Evolutionary conservation across 1,139 yeast genomes (phyloP).

Genomic region (Yamadazyma triangularis): DNA sequence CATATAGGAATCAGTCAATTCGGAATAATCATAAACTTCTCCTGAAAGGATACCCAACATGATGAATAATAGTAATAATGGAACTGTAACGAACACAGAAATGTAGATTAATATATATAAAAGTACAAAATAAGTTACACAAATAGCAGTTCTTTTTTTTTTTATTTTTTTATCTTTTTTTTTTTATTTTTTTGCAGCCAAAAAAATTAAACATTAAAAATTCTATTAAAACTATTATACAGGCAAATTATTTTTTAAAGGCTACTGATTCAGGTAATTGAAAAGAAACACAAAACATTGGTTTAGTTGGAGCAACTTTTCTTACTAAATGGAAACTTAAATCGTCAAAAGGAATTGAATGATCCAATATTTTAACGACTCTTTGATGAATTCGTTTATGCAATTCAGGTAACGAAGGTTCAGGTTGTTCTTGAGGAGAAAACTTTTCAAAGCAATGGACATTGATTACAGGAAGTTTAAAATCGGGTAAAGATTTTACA

Average conservation of each 20-base stretch:
- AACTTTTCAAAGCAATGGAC: slow-evolving; percentile 93
- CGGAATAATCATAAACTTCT: slow-evolving; percentile 20
- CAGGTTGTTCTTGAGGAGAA: slow-evolving; percentile 59
- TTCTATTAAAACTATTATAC: background rate
- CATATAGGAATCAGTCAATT: slow-evolving; percentile 23
- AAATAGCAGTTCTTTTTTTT: too few species aligned
- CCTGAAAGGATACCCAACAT: too few species aligned
- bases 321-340: slow-evolving; percentile 78
- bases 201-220: background rate
- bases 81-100: slow-evolving; percentile 1
- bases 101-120: too few species aligned
- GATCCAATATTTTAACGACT: slow-evolving; percentile 51
- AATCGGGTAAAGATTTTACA: slow-evolving; percentile 35
- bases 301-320: slow-evolving; percentile 93
- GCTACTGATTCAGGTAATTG: slow-evolving; percentile 77
- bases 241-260: slow-evolving; percentile 23
- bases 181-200: slow-evolving; percentile 6
- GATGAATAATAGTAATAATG: slow-evolving; percentile 1
- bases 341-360: slow-evolving; percentile 40
- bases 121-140: too few species aligned
- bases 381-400: slow-evolving; percentile 58
- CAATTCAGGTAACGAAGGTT: slow-evolving; percentile 62
- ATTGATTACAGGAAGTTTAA: slow-evolving; percentile 69
- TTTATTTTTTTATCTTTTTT: slow-evolving; percentile 1
- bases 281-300: slow-evolving; percentile 89